phyloP scores from a whole-genome alignment of 169 alveolate genomes.

The Cryptosporidium bovis region DNA sequence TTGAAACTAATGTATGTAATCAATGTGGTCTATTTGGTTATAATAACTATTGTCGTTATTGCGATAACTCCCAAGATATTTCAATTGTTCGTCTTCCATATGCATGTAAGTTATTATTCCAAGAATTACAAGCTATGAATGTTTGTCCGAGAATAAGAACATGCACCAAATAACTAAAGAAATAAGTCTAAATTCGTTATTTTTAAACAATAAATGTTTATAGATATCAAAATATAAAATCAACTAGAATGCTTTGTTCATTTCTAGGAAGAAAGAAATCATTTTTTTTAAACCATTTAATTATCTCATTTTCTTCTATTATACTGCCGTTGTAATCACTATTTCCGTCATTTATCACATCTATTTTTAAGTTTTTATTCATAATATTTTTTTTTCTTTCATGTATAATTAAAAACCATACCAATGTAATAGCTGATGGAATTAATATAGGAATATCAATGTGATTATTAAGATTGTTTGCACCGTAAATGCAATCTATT shows the following conservation, averaged over 20 bases:
- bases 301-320: background rate
- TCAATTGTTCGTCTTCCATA: constrained; percentile 88
- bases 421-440: constrained; percentile 9
- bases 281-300: constrained; percentile 18
- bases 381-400: background rate
- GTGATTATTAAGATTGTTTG: background rate
- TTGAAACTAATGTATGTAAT: constrained; percentile 95
- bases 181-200: background rate
- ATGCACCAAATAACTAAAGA: background rate
- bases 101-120: constrained; percentile 92
- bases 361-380: background rate
- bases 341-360: background rate
- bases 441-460: background rate
- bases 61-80: constrained; percentile 86
- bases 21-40: constrained; percentile 95
- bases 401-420: constrained; percentile 26
- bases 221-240: background rate
- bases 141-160: constrained; percentile 84
- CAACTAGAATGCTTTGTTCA: constrained; percentile 23
- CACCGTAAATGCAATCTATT: background rate
- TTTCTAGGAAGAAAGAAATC: constrained; percentile 19
- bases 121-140: constrained; percentile 92
- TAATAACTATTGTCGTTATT: constrained; percentile 93
- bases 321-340: background rate
- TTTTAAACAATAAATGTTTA: background rate